Base-by-base conservation (phyloP, 164 flowering plant species). In the Warburgia ugandensis region DNA sequence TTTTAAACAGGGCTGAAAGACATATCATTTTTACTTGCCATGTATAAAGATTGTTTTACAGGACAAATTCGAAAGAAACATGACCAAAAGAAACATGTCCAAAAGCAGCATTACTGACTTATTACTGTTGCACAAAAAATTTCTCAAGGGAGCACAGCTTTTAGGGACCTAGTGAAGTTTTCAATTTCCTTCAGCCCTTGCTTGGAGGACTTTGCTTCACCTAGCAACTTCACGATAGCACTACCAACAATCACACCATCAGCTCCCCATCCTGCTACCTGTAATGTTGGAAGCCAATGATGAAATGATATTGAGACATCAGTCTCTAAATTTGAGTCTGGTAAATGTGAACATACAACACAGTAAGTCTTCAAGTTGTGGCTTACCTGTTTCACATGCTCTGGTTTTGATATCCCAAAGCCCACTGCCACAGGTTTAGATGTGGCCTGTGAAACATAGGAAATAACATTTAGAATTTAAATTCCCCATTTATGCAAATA, bases 211-310 rank as follows among this genome's bases (percentile, higher is more conserved):
- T 71, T 71, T 2, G 98, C 89, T 16, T 80, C 94, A 3, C 80
- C 88, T 44, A 91, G 55, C 35, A 84, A 14, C 66, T 68, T 86
- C 54, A 86, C 96, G 72, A 81, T 81, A 10, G 96, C 98, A 67
- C 96, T 91, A 4, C 98, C 96, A 52, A 91, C 92, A 56, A 87
- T 91, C 54, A 87, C 95, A 27, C 96, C 98, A 67, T 87, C 98
- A 20, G 96, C 92, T 65, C 98, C 98, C 96, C 98, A 87, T 53
- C 74, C 81, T 5, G 77, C 79, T 23, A 91, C 73, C 97, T 90
- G 77, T 32, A 58, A 45, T 12, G 25, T 32, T 49, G 16, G 26
- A 35, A 14, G 21, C 42, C 42, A 40, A 30, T 46, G 17, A 48
- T 35, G 12, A 52, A 31, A 17, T 28, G 19, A 40, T 26, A 23